phyloP scores from a whole-genome alignment of 2,329 filamentous ascomycete genomes.

The Delphinella strobiligena region DNA sequence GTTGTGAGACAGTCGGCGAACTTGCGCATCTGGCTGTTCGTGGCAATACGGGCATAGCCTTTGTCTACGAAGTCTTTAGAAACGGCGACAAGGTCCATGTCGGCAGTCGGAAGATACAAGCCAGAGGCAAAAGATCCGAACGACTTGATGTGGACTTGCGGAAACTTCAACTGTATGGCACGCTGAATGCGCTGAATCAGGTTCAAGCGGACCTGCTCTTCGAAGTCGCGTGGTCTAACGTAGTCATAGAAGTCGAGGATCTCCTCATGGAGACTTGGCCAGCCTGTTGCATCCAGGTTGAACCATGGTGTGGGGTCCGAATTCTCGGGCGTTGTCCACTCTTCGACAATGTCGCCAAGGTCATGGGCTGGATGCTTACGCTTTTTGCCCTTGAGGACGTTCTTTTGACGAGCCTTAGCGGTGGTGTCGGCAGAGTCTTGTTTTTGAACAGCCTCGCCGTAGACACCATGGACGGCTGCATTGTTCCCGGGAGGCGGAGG shows the following conservation, averaged over 20 bases:
- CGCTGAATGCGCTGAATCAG: constrained; percentile 57
- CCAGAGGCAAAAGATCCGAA: constrained; percentile 93
- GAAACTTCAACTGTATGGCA: constrained; percentile 37
- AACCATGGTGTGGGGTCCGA: constrained; percentile 51
- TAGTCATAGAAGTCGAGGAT: constrained; percentile 81
- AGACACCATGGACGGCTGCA: constrained; percentile 8
- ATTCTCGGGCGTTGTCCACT: constrained; percentile 28
- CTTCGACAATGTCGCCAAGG: constrained; percentile 25
- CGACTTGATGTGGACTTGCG: constrained; percentile 50
- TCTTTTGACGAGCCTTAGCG: constrained; percentile 1
- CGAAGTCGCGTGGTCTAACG: constrained; percentile 64
- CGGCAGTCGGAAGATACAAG: constrained; percentile 61
- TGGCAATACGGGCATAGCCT: constrained; percentile 27
- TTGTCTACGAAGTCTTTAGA: constrained; percentile 46
- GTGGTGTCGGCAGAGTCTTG: constrained; percentile 6
- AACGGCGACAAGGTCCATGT: constrained; percentile 87
- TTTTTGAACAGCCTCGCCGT: constrained; percentile 1
- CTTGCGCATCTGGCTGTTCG: constrained; percentile 36
- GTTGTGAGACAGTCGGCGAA: constrained; percentile 50
- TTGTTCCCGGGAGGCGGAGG: constrained; percentile 8
- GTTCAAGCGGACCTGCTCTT: constrained; percentile 60
- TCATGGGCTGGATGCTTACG: constrained; percentile 42
- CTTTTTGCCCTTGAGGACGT: constrained; percentile 36
- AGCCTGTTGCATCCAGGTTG: constrained; percentile 12
- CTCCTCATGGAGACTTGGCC: constrained; percentile 62